Evolutionary conservation across 1,284 basidiomycete genomes (phyloP).

Genomic region (Malassezia vespertilionis): DNA sequence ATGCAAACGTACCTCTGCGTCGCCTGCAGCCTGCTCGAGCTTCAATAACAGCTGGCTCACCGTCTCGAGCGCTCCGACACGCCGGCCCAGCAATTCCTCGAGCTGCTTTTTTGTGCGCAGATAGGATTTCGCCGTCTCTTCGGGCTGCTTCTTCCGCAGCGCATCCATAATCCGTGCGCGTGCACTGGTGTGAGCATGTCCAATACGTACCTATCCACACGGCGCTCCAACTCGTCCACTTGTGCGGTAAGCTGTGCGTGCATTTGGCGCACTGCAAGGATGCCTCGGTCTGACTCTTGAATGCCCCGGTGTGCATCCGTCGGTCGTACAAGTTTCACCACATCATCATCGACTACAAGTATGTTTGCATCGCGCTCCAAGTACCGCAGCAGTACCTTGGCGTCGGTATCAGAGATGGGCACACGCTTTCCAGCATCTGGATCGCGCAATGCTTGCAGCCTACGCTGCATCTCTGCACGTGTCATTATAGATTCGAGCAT

Average conservation of each 20-base stretch:
- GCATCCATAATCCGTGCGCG: constrained; percentile 46
- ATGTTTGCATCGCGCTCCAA: constrained; percentile 63
- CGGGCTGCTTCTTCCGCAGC: constrained; percentile 58
- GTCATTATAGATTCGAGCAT: no score
- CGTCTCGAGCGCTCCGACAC: constrained; percentile 62
- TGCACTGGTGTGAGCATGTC: constrained; percentile 51
- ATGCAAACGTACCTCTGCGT: constrained; percentile 60
- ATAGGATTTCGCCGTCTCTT: constrained; percentile 62
- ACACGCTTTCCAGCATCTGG: no score
- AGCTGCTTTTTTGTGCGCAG: constrained; percentile 68
- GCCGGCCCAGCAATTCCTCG: constrained; percentile 65
- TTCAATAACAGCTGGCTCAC: constrained; percentile 65
- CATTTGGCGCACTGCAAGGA: constrained; percentile 63
- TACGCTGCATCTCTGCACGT: no score
- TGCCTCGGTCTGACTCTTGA: constrained; percentile 60
- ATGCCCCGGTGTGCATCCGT: constrained; percentile 47
- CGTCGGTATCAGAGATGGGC: not conserved
- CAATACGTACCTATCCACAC: constrained; percentile 58
- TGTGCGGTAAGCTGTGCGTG: constrained; percentile 59
- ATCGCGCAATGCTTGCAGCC: no score
- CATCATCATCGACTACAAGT: not conserved
- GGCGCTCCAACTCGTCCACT: constrained; percentile 57
- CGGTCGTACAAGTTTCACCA: constrained; percentile 23
- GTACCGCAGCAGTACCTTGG: not conserved
- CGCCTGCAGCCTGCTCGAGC: constrained; percentile 75